These are phyloP conservation scores for Neoboletus magnificus DNA, from an alignment of 768 basidiomycete genomes.

Conservation along the genomic window DNA sequence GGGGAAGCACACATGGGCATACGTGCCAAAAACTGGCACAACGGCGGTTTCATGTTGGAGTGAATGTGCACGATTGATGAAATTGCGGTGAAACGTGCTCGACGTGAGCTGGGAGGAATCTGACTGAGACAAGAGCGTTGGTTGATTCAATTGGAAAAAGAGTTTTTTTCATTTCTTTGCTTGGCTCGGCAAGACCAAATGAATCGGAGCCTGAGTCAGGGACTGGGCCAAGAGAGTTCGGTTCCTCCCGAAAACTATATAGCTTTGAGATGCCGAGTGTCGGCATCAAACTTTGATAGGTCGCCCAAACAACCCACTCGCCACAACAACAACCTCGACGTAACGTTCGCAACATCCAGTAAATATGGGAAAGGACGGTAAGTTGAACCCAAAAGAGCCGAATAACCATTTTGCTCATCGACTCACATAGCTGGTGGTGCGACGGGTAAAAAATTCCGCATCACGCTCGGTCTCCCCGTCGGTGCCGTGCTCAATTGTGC, in stretches of 20 bases:
- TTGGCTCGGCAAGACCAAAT: too few relatives aligned
- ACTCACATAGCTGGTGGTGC: constrained; percentile 42
- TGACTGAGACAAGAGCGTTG: too few relatives aligned
- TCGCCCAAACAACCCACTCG: not conserved
- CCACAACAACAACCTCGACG: not conserved
- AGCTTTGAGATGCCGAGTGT: constrained; percentile 15
- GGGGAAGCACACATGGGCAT: too few relatives aligned
- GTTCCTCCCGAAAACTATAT: constrained; percentile 13
- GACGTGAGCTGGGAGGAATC: too few relatives aligned
- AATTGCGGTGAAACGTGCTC: too few relatives aligned
- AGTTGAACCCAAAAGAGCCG: not conserved
- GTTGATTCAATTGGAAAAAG: too few relatives aligned
- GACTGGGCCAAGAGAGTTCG: too few relatives aligned
- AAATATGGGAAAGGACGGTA: constrained; percentile 27
- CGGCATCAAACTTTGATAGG: constrained; percentile 24
- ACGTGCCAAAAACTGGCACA: not conserved
- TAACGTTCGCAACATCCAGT: constrained; percentile 5
- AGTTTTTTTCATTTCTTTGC: too few relatives aligned
- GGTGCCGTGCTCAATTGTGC: constrained; percentile 96
- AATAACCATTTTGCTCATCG: not conserved
- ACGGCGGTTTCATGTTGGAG: not conserved
- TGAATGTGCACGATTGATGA: not conserved
- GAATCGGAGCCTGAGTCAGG: too few relatives aligned
- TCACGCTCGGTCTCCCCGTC: constrained; percentile 91
- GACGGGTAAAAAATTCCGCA: constrained; percentile 93